phyloP scores from a whole-genome alignment of 139 green algal genomes.

The Coelastrella sp. region DNA sequence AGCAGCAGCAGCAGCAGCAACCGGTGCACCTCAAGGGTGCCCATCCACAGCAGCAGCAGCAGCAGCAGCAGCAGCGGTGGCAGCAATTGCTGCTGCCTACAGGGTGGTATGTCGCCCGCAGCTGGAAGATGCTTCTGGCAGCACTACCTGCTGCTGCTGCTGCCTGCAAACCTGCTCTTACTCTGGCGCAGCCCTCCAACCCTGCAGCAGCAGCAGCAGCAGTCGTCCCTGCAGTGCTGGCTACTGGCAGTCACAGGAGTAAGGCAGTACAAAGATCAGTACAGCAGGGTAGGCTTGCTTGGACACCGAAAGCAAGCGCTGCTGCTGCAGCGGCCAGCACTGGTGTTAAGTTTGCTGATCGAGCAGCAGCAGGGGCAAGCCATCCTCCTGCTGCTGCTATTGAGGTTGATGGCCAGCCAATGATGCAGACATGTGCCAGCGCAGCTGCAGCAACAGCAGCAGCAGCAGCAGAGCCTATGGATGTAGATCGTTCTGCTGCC shows the following conservation, averaged over 20 bases:
- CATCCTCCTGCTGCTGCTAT: neutral
- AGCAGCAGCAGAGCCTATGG: neutral
- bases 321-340: neutral
- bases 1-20: slow-evolving; percentile 3
- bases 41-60: neutral
- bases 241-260: neutral
- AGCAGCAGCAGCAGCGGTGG: too few relatives aligned
- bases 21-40: neutral
- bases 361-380: neutral
- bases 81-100: neutral
- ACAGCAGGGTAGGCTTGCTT: neutral
- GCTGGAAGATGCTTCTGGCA: slow-evolving; percentile 11
- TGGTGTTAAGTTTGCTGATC: neutral
- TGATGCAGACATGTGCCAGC: too few relatives aligned
- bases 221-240: neutral
- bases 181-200: neutral
- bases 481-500: neutral
- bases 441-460: too few relatives aligned
- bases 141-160: neutral
- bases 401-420: too few relatives aligned
- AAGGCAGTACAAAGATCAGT: neutral
- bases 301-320: neutral
- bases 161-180: neutral
- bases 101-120: slow-evolving; percentile 25
- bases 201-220: neutral